Base-by-base conservation (phyloP, 2,329 filamentous ascomycete genomes). In the Aspergillus pseudoglaucus region DNA sequence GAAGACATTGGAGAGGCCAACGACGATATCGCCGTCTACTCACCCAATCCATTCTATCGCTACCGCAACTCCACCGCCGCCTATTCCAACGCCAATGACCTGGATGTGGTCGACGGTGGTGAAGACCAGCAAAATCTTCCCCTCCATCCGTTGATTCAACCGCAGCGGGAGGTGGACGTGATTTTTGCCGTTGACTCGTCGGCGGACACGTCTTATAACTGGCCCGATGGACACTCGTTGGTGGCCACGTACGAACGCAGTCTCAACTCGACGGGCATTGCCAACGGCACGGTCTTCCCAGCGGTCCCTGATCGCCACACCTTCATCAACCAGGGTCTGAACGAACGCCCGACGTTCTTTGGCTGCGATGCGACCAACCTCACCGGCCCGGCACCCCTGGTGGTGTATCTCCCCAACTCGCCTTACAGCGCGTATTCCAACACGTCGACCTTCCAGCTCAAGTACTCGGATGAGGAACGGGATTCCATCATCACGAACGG, bases 321-420 rank as follows among this genome's bases (percentile, higher is more conserved):
- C 0, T 88, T 93, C 62, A 74, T 91, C 54, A 90, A 90, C 63
- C 74, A 87, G 0, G 84, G 85, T 3, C 72, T 91, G 5, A 91
- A 90, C 74, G 79, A 75, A 50, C 77, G 76, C 4, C 88, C 88
- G 0, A 85, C 84, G 1, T 90, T 93, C 75, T 93, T 93, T 62
- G 88, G 88, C 40, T 93, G 88, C 68, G 72, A 88, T 62, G 74
- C 75, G 32, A 73, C 72, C 45, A 88, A 90, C 67, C 75, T 80
- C 43, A 82, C 82, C 0, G 68, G 69, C 8, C 59, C 70, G 1
- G 54, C 64, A 3, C 89, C 90, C 0, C 69, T 95, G 1, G 74
- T 95, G 53, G 87, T 95, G 54, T 98, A 98, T 72, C 67, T 97
- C 41, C 88, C 93, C 49, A 94, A 93, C 63, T 77, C 84, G 18